Evolutionary conservation across 345 rosid genomes (phyloP).

Genomic region (Combretum micranthum): DNA sequence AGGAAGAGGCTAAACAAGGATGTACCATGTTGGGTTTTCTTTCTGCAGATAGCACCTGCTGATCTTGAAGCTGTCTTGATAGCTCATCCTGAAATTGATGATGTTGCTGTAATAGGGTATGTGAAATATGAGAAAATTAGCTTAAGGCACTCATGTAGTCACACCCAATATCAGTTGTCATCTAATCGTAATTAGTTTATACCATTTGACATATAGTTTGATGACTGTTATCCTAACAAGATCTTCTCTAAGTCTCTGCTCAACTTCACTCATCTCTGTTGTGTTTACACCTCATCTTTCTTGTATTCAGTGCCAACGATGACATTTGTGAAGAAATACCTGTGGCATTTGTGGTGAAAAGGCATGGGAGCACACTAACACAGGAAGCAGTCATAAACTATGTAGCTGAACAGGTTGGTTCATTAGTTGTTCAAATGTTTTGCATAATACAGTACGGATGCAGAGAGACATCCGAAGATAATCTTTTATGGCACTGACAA

Average conservation of each 20-base stretch:
- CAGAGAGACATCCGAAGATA: background rate
- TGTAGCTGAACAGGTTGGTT: slow-evolving; percentile 53
- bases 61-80: slow-evolving; percentile 72
- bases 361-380: slow-evolving; percentile 34
- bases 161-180: background rate
- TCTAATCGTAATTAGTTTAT: background rate
- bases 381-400: slow-evolving; percentile 42
- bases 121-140: slow-evolving; percentile 3
- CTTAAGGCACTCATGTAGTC: background rate
- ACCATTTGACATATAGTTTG: too few relatives aligned
- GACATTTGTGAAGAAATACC: slow-evolving; percentile 76
- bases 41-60: slow-evolving; percentile 75
- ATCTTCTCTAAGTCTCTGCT: too few relatives aligned
- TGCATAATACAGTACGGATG: background rate
- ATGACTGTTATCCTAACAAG: too few relatives aligned
- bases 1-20: background rate
- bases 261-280: too few relatives aligned
- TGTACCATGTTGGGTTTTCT: background rate
- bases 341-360: slow-evolving; percentile 69
- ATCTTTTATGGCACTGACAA: background rate
- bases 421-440: background rate
- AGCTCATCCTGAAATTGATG: slow-evolving; percentile 63
- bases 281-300: background rate
- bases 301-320: slow-evolving; percentile 30
- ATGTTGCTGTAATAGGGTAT: slow-evolving; percentile 72